Evolutionary conservation across 2,329 filamentous ascomycete genomes (phyloP).

Genomic region (Aspergillus novofumigatus): DNA sequence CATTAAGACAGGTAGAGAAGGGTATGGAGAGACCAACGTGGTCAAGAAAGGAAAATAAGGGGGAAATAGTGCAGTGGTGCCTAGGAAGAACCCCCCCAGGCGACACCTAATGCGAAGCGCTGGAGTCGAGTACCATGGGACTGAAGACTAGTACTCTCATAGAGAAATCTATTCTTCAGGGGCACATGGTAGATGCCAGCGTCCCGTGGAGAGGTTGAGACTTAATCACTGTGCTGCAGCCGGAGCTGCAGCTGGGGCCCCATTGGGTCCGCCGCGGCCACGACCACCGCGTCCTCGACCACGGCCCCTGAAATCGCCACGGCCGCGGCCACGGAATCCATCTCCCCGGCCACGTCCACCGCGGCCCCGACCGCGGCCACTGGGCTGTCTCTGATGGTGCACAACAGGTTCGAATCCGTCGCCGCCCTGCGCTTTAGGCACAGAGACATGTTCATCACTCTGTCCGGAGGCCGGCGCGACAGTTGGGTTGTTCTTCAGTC

Average conservation of each 20-base stretch:
- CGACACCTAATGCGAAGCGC: not conserved
- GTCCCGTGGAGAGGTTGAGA: not conserved
- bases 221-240: constrained; percentile 11
- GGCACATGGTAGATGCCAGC: not conserved
- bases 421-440: constrained; percentile 29
- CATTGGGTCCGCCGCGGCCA: constrained; percentile 27
- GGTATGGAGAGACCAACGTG: not conserved
- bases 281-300: constrained; percentile 28
- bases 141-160: not conserved
- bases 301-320: constrained; percentile 34
- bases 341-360: constrained; percentile 35
- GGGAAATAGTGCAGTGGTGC: constrained; percentile 2
- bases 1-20: constrained; percentile 16
- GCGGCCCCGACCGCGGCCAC: constrained; percentile 33
- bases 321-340: constrained; percentile 34
- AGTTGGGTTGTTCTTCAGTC: constrained; percentile 54
- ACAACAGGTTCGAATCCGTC: constrained; percentile 36
- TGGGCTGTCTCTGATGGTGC: constrained; percentile 32
- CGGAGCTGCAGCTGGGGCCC: constrained; percentile 20
- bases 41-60: constrained; percentile 5
- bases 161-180: not conserved
- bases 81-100: not conserved
- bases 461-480: constrained; percentile 56
- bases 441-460: constrained; percentile 78
- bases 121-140: not conserved